Percentiles rank a stretch among this genome's conserved stretches.
phyloP scores from a whole-genome alignment of 1,139 yeast genomes.

The Entelexis sorbosivorans region DNA sequence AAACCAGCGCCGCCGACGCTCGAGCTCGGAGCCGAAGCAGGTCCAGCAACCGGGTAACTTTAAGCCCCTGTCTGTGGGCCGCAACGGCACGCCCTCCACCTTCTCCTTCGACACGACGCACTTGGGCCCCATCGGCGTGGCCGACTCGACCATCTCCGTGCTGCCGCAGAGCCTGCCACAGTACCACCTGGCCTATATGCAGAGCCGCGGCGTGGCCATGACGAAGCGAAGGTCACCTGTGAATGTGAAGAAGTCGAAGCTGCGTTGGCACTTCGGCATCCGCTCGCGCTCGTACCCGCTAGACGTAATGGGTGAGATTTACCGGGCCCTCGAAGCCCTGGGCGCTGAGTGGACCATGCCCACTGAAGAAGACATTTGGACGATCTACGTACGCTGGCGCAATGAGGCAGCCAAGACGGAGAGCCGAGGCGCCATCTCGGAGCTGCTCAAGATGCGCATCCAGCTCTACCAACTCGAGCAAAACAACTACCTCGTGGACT shows the following conservation, averaged over 20 bases:
- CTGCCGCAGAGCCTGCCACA: conserved; percentile 90
- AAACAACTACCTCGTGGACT: conserved; percentile 88
- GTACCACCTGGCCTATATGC: conserved; percentile 88
- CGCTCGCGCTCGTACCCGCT: conserved; percentile 91
- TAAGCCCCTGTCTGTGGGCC: conserved; percentile 27
- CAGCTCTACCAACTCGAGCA: conserved; percentile 94
- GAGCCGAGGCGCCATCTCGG: conserved; percentile 28
- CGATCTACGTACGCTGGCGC: conserved; percentile 92
- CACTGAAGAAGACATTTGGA: conserved; percentile 64
- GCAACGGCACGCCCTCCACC: conserved; percentile 21
- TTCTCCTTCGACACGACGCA: conserved; percentile 23
- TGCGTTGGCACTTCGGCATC: conserved; percentile 98
- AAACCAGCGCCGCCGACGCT: conserved; percentile 36
- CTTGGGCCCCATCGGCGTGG: conserved; percentile 26
- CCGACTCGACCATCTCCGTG: conserved; percentile 63
- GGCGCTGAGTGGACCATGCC: conserved; percentile 95
- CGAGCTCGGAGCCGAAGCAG: conserved; percentile 5
- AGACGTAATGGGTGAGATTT: conserved; percentile 98
- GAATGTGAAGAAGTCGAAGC: conserved; percentile 72
- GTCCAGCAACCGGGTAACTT: conserved; percentile 35
- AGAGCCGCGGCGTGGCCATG: conserved; percentile 37
- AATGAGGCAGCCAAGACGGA: conserved; percentile 26
- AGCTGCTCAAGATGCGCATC: conserved; percentile 91
- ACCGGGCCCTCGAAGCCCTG: conserved; percentile 79
- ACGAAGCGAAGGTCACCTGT: conserved; percentile 56